phyloP scores from a whole-genome alignment of 345 rosid genomes.

The Acer yangbiense region DNA sequence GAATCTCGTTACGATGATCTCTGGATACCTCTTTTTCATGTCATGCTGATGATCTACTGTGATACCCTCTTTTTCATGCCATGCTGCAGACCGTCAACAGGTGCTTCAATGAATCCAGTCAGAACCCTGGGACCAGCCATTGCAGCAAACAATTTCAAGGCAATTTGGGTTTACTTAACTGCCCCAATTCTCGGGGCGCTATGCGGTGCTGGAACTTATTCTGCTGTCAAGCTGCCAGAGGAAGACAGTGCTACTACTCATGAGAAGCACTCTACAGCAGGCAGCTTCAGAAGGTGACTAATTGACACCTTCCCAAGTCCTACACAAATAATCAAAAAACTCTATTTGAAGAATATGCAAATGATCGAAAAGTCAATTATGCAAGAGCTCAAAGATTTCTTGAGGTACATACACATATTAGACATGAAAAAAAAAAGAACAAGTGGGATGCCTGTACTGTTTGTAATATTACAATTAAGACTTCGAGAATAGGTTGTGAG shows the following conservation, averaged over 20 bases:
- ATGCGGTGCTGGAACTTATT: constrained; percentile 81
- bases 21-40: not conserved
- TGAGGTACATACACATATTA: not conserved
- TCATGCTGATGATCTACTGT: not conserved
- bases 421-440: not conserved
- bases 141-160: constrained; percentile 80
- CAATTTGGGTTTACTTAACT: constrained; percentile 84
- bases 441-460: not conserved
- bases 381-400: not conserved
- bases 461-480: not conserved
- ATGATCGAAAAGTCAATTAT: not conserved
- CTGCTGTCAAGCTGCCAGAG: constrained; percentile 76
- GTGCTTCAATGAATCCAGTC: constrained; percentile 90
- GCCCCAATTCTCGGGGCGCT: constrained; percentile 82
- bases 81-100: constrained; percentile 63
- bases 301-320: not conserved
- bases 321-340: constrained; percentile 10
- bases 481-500: not conserved
- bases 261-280: constrained; percentile 35
- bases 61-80: not conserved
- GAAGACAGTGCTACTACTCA: constrained; percentile 41
- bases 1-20: not conserved
- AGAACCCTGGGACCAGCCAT: constrained; percentile 88
- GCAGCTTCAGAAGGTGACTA: constrained; percentile 64
- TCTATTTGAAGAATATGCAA: not conserved